phyloP scores from a whole-genome alignment of 208 protist genomes.

The Acanthamoeba triangularis region DNA sequence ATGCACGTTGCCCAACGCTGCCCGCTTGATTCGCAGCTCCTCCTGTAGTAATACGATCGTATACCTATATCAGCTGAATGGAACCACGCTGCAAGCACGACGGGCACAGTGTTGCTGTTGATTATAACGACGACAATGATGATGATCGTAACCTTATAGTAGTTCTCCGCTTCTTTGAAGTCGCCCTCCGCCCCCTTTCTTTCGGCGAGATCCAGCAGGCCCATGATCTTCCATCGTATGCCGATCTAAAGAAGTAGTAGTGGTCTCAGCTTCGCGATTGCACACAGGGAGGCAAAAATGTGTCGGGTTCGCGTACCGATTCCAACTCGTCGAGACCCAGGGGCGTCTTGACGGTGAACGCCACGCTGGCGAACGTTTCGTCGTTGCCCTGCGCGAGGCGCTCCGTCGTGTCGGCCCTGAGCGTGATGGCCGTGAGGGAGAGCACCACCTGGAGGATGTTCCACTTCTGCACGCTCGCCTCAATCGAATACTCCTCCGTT shows the following conservation, averaged over 20 bases:
- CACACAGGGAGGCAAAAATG: not conserved
- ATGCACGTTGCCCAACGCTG: conserved; percentile 33
- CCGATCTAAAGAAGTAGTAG: not conserved
- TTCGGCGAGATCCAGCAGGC: conserved; percentile 15
- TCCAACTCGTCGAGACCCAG: not conserved
- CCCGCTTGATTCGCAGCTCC: conserved; percentile 20
- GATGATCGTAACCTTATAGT: conserved; percentile 6
- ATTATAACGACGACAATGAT: too few species aligned
- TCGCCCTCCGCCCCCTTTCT: conserved; percentile 6
- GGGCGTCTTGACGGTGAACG: not conserved
- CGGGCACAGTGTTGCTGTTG: too few species aligned
- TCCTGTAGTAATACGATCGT: not conserved
- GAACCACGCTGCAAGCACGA: not conserved
- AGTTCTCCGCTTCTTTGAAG: conserved; percentile 70
- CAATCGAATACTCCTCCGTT: not conserved
- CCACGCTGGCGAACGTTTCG: not conserved
- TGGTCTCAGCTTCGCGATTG: too few species aligned
- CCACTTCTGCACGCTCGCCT: conserved; percentile 26
- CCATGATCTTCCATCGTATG: conserved; percentile 55
- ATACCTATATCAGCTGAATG: too few species aligned
- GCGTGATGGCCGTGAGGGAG: not conserved
- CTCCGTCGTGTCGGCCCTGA: not conserved
- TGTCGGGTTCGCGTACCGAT: not conserved
- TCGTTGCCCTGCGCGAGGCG: not conserved
- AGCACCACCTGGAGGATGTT: conserved; percentile 36